Conservation (phyloP, 306 rosid species). For the Vachellia collinsii region DNA sequence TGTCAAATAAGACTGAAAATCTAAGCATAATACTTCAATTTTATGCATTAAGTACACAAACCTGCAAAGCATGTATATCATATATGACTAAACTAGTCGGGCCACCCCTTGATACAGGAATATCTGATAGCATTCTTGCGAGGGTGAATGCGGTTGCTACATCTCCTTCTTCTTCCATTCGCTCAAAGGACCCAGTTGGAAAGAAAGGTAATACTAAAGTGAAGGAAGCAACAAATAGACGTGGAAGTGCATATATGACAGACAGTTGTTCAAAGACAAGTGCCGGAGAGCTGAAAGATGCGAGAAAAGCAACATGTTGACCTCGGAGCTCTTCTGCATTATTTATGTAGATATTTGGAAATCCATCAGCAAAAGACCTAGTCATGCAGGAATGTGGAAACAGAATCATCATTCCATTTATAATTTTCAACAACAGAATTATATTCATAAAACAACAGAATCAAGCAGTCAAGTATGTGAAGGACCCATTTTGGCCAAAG, state of each 20-base stretch:
- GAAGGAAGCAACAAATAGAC: conserved; percentile 81
- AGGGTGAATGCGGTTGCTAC: conserved; percentile 98
- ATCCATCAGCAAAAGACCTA: conserved; percentile 95
- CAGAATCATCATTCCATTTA: conserved; percentile 29
- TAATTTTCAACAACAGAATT: neutral
- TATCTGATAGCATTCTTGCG: conserved; percentile 89
- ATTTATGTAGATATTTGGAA: conserved; percentile 82
- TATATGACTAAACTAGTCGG: conserved; percentile 90
- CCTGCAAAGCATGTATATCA: conserved; percentile 99
- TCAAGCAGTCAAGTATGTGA: neutral
- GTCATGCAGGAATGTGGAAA: conserved; percentile 39
- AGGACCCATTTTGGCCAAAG: neutral
- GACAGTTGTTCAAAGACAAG: conserved; percentile 95
- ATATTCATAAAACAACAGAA: too few relatives aligned
- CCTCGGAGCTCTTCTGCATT: conserved; percentile 95
- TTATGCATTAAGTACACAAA: conserved; percentile 40
- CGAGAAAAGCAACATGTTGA: conserved; percentile 91
- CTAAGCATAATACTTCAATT: conserved; percentile 24
- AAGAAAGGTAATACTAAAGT: conserved; percentile 94
- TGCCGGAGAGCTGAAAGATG: conserved; percentile 89
- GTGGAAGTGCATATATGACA: conserved; percentile 87
- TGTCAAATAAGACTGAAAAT: conserved; percentile 22
- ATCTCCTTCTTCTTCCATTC: conserved; percentile 99
- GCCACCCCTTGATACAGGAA: conserved; percentile 96
- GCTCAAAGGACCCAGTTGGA: conserved; percentile 97